A percentile compares a stretch with the other conserved stretches of the same genome.
phyloP scores from a whole-genome alignment of 768 basidiomycete genomes.

The Trametes villosa region DNA sequence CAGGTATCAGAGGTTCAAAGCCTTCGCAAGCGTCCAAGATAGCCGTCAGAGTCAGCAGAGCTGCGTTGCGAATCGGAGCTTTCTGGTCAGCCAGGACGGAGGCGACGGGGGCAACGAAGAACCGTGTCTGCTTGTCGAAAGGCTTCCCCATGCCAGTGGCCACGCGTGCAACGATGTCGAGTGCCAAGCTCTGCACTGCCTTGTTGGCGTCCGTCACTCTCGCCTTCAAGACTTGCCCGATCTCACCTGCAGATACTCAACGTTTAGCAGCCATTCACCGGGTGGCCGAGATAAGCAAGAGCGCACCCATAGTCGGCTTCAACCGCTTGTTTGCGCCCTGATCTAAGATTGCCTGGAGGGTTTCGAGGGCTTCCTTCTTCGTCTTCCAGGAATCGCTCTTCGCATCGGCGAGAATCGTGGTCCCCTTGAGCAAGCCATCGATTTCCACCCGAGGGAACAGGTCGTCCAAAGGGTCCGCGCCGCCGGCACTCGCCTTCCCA shows the following conservation, averaged over 20 bases:
- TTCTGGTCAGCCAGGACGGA: constrained; percentile 94
- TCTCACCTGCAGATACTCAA: constrained; percentile 65
- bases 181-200: constrained; percentile 85
- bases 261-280: neutral
- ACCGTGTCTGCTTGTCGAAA: constrained; percentile 86
- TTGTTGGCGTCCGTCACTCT: constrained; percentile 93
- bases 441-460: constrained; percentile 95
- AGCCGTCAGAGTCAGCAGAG: constrained; percentile 74
- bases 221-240: constrained; percentile 84
- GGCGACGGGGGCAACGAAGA: constrained; percentile 76
- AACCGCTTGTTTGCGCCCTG: constrained; percentile 91
- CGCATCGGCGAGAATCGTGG: constrained; percentile 78
- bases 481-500: constrained; percentile 41
- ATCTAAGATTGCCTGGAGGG: constrained; percentile 80
- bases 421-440: constrained; percentile 82
- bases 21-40: constrained; percentile 86
- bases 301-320: constrained; percentile 85
- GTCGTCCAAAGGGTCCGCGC: constrained; percentile 83
- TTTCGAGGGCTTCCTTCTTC: constrained; percentile 93
- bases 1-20: constrained; percentile 79
- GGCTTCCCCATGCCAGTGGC: constrained; percentile 94
- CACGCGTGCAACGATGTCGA: constrained; percentile 89
- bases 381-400: constrained; percentile 97
- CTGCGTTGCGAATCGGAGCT: constrained; percentile 79
- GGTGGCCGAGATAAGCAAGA: neutral